A percentile compares a stretch with the other conserved stretches of the same genome.
phyloP scores from a whole-genome alignment of 2,329 filamentous ascomycete species.

The Bipolaris bicolor region DNA sequence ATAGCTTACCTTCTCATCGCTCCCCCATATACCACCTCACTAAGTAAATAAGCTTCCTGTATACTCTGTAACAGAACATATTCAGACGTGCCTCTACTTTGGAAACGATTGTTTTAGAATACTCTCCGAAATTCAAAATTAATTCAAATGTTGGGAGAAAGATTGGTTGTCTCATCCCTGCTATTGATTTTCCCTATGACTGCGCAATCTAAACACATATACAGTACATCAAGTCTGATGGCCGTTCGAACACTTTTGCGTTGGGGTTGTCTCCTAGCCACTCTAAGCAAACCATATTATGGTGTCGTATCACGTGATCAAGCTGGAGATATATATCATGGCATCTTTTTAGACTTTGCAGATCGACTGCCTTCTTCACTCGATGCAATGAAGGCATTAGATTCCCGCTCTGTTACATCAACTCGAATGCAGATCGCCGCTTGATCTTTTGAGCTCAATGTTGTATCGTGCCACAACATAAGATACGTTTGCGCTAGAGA shows the following conservation, averaged over 20 bases:
- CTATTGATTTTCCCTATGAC: neutral
- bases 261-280: neutral
- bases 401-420: no score
- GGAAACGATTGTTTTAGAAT: neutral
- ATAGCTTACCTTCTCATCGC: neutral
- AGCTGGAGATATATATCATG: no score
- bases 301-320: no score
- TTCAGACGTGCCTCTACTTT: neutral
- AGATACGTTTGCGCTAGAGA: neutral
- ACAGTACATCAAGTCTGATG: neutral
- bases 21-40: neutral
- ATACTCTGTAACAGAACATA: no score
- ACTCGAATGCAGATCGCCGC: no score
- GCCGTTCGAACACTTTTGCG: neutral
- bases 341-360: no score
- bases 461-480: neutral
- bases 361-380: no score
- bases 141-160: neutral
- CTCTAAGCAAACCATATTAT: neutral
- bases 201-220: neutral
- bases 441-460: no score
- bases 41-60: neutral
- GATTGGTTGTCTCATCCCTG: neutral
- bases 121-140: neutral
- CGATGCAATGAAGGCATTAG: no score